Evolutionary conservation across 2,329 filamentous ascomycete species (phyloP).

Genomic region (Cladosporium sp.): DNA sequence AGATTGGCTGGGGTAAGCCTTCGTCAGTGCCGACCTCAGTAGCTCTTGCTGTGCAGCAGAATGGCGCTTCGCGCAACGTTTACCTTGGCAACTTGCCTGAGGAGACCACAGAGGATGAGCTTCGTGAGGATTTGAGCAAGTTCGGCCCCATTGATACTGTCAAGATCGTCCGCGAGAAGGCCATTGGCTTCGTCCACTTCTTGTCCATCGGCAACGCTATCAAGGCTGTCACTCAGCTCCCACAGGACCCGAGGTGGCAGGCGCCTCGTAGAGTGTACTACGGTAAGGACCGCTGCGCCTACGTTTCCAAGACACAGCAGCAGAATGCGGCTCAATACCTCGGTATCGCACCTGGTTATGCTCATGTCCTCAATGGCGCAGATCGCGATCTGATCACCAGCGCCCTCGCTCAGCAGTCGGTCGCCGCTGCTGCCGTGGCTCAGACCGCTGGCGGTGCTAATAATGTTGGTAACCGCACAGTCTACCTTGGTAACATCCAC

Average conservation of each 20-base stretch:
- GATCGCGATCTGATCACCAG: conserved; percentile 96
- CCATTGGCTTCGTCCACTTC: conserved; percentile 96
- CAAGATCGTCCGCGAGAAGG: conserved; percentile 97
- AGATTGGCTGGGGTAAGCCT: conserved; percentile 98
- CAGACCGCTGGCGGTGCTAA: conserved; percentile 95
- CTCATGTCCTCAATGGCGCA: conserved; percentile 91
- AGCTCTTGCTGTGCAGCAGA: conserved; percentile 95
- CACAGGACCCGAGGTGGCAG: conserved; percentile 96
- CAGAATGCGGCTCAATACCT: conserved; percentile 98
- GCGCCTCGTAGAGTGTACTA: conserved; percentile 94
- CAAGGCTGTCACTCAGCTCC: conserved; percentile 94
- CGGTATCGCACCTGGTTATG: conserved; percentile 92
- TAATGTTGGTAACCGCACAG: conserved; percentile 94
- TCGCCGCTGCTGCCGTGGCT: conserved; percentile 91
- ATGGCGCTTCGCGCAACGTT: conserved; percentile 91
- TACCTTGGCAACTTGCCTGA: conserved; percentile 92
- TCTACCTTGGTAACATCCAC: conserved; percentile 97
- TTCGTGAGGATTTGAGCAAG: conserved; percentile 91
- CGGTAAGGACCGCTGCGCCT: conserved; percentile 96
- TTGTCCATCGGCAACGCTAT: conserved; percentile 96
- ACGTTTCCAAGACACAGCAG: conserved; percentile 98
- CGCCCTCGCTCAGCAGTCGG: conserved; percentile 92
- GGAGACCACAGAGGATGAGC: conserved; percentile 83
- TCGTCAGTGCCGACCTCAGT: conserved; percentile 97
- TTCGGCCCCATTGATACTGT: conserved; percentile 96